phyloP scores from a whole-genome alignment of 2,329 filamentous ascomycete species.

The Scedosporium aurantiacum region DNA sequence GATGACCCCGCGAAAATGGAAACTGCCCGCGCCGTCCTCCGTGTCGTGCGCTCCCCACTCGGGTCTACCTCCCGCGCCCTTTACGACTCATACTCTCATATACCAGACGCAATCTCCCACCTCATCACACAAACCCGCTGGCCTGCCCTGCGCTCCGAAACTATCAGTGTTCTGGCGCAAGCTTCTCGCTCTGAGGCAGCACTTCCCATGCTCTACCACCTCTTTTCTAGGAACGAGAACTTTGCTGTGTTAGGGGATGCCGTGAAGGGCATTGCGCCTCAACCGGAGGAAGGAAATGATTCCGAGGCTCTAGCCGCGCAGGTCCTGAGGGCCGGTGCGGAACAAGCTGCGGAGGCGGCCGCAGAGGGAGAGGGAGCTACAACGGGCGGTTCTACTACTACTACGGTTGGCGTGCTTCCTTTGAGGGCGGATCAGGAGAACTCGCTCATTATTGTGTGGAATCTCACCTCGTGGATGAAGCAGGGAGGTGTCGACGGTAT shows the following conservation, averaged over 20 bases:
- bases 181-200: conserved; percentile 43
- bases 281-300: conserved; percentile 10
- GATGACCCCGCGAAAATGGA: conserved; percentile 45
- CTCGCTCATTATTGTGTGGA: conserved; percentile 44
- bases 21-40: conserved; percentile 40
- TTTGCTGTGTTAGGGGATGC: conserved; percentile 33
- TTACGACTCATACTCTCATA: conserved; percentile 30
- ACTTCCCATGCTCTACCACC: conserved; percentile 30
- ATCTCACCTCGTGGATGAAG: conserved; percentile 33
- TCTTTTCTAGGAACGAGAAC: conserved; percentile 31
- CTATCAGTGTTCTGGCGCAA: conserved; percentile 51
- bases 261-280: conserved; percentile 29
- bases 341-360: conserved; percentile 8
- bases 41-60: conserved; percentile 40
- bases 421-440: conserved; percentile 48
- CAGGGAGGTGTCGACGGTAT: background rate
- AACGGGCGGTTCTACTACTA: conserved; percentile 30
- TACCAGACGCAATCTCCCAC: conserved; percentile 34
- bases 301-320: conserved; percentile 11
- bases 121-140: conserved; percentile 48
- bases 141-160: conserved; percentile 47
- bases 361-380: conserved; percentile 10
- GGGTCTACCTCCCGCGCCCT: conserved; percentile 19
- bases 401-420: too few relatives aligned
- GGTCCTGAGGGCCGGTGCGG: conserved; percentile 10